phyloP scores from a whole-genome alignment of 768 basidiomycete species.

The Boletus patriciae region DNA sequence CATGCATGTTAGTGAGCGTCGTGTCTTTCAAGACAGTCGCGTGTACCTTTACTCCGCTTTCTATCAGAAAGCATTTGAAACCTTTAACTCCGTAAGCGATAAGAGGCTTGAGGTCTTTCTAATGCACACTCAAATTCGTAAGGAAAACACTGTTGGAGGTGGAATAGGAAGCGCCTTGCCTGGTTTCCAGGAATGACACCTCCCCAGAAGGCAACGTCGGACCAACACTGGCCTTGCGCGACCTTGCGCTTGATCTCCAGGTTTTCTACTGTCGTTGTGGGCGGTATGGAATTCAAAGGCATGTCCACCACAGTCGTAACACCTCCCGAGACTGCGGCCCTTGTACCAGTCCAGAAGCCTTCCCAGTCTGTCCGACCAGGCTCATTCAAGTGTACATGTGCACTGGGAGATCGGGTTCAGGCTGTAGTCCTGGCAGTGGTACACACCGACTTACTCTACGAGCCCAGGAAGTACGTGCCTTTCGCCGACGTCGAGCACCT shows the following conservation, averaged over 20 bases:
- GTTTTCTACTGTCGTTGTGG: constrained; percentile 83
- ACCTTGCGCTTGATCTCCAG: constrained; percentile 69
- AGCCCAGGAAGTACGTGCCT: constrained; percentile 72
- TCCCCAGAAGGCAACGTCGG: constrained; percentile 83
- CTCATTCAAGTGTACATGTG: constrained; percentile 92
- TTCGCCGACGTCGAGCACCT: constrained; percentile 58
- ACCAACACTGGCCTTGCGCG: constrained; percentile 66
- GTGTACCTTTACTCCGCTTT: constrained; percentile 89
- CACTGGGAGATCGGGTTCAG: constrained; percentile 42
- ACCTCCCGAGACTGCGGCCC: constrained; percentile 88
- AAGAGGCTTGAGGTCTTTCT: constrained; percentile 77
- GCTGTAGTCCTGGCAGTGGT: background rate
- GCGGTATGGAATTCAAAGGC: constrained; percentile 97
- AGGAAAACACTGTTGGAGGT: background rate
- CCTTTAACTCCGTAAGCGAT: constrained; percentile 83
- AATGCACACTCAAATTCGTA: background rate
- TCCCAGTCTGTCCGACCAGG: constrained; percentile 95
- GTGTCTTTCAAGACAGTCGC: background rate
- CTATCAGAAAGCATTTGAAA: constrained; percentile 96
- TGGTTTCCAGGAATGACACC: constrained; percentile 93
- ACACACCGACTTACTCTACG: constrained; percentile 56
- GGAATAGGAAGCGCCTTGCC: constrained; percentile 38
- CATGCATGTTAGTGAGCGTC: constrained; percentile 1
- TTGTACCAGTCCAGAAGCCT: constrained; percentile 89
- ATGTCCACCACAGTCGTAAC: constrained; percentile 97